A percentile compares a stretch with the other conserved stretches of the same genome.
Evolutionary conservation across 225 moss, liverwort and hornwort genomes (phyloP).

Genomic region (Polytrichum commune): DNA sequence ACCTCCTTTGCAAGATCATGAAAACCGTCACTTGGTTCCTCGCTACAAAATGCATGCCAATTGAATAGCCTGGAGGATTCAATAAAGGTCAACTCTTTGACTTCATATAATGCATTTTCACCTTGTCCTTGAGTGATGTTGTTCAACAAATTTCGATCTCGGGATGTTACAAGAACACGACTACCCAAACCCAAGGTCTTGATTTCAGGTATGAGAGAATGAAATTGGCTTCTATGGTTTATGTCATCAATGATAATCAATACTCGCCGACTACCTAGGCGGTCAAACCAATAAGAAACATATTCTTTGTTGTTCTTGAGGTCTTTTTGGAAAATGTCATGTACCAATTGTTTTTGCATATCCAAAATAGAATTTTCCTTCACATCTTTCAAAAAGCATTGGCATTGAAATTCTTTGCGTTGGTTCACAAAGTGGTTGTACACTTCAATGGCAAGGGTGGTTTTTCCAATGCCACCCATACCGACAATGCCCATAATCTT

Average conservation of each 20-base stretch:
- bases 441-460: constrained; percentile 4
- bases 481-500: constrained; percentile 2
- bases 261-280: neutral
- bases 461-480: constrained; percentile 19
- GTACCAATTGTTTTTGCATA: constrained; percentile 3
- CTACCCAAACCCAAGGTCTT: constrained; percentile 1
- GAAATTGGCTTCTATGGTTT: neutral
- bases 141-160: constrained; percentile 1
- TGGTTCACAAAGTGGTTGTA: neutral
- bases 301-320: neutral
- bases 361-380: neutral
- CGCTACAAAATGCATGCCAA: constrained; percentile 15
- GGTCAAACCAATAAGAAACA: neutral
- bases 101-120: neutral
- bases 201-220: neutral
- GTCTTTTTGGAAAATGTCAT: neutral
- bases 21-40: constrained; percentile 5
- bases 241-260: constrained; percentile 3
- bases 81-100: neutral
- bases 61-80: constrained; percentile 13
- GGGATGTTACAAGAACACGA: constrained; percentile 7
- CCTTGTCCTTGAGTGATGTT: too few species aligned
- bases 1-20: constrained; percentile 10
- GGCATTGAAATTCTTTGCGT: neutral
- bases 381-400: constrained; percentile 4